phyloP scores from a whole-genome alignment of 73 alveolate species.

The Durusdinium trenchii region DNA sequence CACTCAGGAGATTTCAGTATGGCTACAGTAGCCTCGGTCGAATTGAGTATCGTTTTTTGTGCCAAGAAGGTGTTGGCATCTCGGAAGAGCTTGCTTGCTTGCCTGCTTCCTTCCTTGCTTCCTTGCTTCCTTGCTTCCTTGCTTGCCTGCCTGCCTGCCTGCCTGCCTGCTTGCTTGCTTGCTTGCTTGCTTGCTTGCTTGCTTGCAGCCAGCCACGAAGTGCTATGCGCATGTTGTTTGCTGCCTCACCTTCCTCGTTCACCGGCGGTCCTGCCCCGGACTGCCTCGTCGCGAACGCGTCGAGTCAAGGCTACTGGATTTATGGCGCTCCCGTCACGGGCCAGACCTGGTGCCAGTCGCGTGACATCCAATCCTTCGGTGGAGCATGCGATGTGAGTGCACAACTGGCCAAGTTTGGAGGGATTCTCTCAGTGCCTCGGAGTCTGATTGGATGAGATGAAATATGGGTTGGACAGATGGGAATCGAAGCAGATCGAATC shows the following conservation, averaged over 20 bases:
- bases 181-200: no score
- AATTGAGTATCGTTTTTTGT: no score
- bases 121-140: no score
- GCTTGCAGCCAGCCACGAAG: not conserved
- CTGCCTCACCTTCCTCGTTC: not conserved
- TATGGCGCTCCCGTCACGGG: conserved; percentile 54
- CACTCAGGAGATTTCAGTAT: not conserved
- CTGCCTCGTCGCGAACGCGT: not conserved
- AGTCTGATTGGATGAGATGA: no score
- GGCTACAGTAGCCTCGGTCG: conserved; percentile 13
- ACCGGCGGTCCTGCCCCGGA: not conserved
- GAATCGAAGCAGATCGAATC: no score
- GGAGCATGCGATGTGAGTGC: conserved; percentile 28
- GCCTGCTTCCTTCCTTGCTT: no score
- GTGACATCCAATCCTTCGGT: not conserved
- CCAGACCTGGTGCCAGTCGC: conserved; percentile 51
- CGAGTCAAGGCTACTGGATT: conserved; percentile 34
- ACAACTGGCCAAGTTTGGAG: conserved; percentile 45
- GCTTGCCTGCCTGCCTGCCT: no score
- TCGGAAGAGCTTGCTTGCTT: no score
- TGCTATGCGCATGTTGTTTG: not conserved
- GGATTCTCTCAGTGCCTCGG: conserved; percentile 37
- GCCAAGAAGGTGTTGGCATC: no score
- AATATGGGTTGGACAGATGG: no score
- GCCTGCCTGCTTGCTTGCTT: no score